These are phyloP conservation scores for Pichia nanzhaoensis DNA, from an alignment of 805 yeast genomes.

Conservation along the genomic window DNA sequence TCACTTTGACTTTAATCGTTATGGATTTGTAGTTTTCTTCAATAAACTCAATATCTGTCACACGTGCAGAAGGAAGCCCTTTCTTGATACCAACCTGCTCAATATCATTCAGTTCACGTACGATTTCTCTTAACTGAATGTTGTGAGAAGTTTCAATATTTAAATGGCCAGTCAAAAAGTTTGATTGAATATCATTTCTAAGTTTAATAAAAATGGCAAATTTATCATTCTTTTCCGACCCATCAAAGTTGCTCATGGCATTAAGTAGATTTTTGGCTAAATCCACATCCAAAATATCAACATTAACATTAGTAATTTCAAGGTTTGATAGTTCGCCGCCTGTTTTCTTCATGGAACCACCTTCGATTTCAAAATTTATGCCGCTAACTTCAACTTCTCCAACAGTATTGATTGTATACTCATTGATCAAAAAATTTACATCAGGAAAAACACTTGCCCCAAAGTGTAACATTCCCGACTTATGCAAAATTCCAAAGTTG, in stretches of 20 bases:
- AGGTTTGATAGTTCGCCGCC: background rate
- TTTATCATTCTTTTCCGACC: background rate
- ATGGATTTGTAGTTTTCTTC: background rate
- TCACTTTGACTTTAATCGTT: background rate
- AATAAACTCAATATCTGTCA: background rate
- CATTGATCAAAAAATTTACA: background rate
- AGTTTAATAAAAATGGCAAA: background rate
- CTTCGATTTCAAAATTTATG: background rate
- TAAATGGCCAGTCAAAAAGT: conserved; percentile 6
- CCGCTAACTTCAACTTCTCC: background rate
- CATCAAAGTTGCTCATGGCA: background rate
- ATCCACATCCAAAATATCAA: conserved; percentile 3
- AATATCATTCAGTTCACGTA: background rate
- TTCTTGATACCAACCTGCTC: background rate
- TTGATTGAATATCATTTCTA: background rate
- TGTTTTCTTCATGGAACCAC: background rate
- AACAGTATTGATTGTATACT: background rate
- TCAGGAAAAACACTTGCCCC: background rate
- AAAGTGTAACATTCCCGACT: too few species aligned
- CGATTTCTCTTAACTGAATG: background rate
- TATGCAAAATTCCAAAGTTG: too few species aligned
- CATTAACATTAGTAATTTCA: background rate
- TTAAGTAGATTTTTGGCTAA: background rate
- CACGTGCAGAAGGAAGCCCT: background rate
- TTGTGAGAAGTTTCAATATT: background rate